A percentile compares a stretch with the other conserved stretches of the same genome.
Conservation (phyloP, 2,329 filamentous ascomycete genomes). For the Plectosphaerella cucumerina region DNA sequence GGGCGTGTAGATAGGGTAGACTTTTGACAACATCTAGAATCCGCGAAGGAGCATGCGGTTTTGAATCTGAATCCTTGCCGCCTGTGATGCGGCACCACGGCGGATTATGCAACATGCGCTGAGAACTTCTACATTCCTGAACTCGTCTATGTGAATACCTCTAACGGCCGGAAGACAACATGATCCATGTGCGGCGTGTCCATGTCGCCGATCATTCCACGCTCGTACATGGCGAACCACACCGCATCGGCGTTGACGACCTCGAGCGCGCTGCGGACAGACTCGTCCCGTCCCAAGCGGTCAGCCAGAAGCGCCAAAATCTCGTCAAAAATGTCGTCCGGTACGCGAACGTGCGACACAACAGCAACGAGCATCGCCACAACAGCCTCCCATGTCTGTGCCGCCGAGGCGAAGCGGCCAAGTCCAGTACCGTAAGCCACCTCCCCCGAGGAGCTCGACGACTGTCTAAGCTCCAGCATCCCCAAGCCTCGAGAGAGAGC, state of each 20-base stretch:
- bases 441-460: neutral
- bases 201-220: slow-evolving; percentile 31
- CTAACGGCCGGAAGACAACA: slow-evolving; percentile 27
- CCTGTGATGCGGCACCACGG: too few relatives aligned
- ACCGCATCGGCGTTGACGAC: slow-evolving; percentile 69
- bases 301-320: slow-evolving; percentile 60
- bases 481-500: slow-evolving; percentile 20
- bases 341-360: slow-evolving; percentile 59
- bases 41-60: neutral
- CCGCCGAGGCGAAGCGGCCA: slow-evolving; percentile 56
- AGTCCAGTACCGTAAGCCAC: slow-evolving; percentile 29
- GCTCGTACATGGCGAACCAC: slow-evolving; percentile 60
- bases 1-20: too few relatives aligned
- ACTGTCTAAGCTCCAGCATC: slow-evolving; percentile 15
- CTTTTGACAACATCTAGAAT: neutral
- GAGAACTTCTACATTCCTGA: neutral
- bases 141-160: neutral
- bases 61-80: neutral
- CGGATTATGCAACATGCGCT: neutral
- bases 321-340: slow-evolving; percentile 68
- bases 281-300: slow-evolving; percentile 36
- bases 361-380: slow-evolving; percentile 55
- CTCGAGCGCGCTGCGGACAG: slow-evolving; percentile 56
- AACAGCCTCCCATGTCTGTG: slow-evolving; percentile 61
- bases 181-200: slow-evolving; percentile 38